Evolutionary conservation across 495 filamentous ascomycete genomes (phyloP), one percentile per base, ranked within the genome.

Genomic region (Xylaria venustula): DNA sequence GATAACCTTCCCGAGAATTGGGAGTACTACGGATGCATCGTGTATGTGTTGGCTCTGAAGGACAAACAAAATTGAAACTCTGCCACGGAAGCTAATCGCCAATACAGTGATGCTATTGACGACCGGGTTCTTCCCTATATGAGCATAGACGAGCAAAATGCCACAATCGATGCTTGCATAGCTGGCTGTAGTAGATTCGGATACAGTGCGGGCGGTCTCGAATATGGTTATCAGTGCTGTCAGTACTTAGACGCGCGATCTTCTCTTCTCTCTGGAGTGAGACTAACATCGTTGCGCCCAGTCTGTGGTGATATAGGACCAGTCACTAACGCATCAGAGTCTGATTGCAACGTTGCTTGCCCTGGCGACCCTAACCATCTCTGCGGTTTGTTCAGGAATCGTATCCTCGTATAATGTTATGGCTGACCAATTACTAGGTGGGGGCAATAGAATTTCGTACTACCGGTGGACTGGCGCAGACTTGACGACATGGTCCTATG

Each of bases 211-310:
- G 77, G 75, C 61, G 85, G 84, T 50, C 67, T 82, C 12, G 80
- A 87, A 64, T 87, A 83, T 59, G 77, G 73, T 44, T 78, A 76
- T 32, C 80, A 88, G 64, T 84, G 82, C 62, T 84, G 77, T 54
- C 6, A 42, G 51, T 28, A 42, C 19, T 20, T 71, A 87, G 84
- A 70, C 83, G 81, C 25, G 83, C 83, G 14, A 11, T 15, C n/a
- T n/a, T 15, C 3, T 36, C 6, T 7, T 14, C 6, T 40, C 1
- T 22, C 8, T 26, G 7, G 7, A 4, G 51, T 23, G 8, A 42
- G 25, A 23, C 51, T 54, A 42, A 54, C 15, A 1, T n/a, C 5
- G 11, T 20, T 26, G 15, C 12, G 9, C 3, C 34, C 8, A 54
- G 51, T 54, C 62, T 85, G 82, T 67, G 80, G 77, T 22, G 78